Evolutionary conservation across 2,329 filamentous ascomycete genomes (phyloP).

Genomic region (Fusarium goolgardi): DNA sequence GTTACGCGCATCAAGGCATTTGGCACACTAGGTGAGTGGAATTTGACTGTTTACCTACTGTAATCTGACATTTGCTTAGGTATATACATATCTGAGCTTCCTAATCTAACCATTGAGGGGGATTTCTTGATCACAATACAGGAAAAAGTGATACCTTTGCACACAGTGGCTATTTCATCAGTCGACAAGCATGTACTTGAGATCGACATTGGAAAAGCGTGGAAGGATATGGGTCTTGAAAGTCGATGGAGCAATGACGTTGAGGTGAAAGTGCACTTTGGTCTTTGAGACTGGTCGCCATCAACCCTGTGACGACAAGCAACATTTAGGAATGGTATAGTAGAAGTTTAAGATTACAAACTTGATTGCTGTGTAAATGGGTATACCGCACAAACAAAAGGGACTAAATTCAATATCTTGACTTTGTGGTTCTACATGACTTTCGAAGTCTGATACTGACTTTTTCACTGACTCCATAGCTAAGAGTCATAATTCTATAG

Average conservation of each 20-base stretch:
- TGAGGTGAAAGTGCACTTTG: slow-evolving; percentile 71
- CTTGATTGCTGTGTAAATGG: not conserved
- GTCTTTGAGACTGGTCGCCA: slow-evolving; percentile 45
- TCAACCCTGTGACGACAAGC: not conserved
- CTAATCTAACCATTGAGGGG: slow-evolving; percentile 67
- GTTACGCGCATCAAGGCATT: slow-evolving; percentile 82
- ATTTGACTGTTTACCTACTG: no score
- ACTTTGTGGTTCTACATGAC: no score
- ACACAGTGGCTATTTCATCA: slow-evolving; percentile 71
- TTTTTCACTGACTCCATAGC: no score
- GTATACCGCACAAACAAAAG: no score
- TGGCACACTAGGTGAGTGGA: slow-evolving; percentile 73
- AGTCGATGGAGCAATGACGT: slow-evolving; percentile 86
- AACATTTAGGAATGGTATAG: not conserved
- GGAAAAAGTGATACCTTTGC: slow-evolving; percentile 73
- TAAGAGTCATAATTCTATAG: no score
- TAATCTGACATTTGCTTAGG: slow-evolving; percentile 55
- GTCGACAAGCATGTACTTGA: slow-evolving; percentile 72
- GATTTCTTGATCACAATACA: slow-evolving; percentile 81
- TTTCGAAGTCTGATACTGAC: no score
- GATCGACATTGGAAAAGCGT: slow-evolving; percentile 81
- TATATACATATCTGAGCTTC: slow-evolving; percentile 79
- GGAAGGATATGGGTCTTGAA: slow-evolving; percentile 77
- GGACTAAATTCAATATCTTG: no score
- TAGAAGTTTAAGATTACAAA: not conserved